Evolutionary conservation across 768 basidiomycete genomes (phyloP), one percentile per base, ranked within the genome.

Genomic region (Megacollybia marginata): DNA sequence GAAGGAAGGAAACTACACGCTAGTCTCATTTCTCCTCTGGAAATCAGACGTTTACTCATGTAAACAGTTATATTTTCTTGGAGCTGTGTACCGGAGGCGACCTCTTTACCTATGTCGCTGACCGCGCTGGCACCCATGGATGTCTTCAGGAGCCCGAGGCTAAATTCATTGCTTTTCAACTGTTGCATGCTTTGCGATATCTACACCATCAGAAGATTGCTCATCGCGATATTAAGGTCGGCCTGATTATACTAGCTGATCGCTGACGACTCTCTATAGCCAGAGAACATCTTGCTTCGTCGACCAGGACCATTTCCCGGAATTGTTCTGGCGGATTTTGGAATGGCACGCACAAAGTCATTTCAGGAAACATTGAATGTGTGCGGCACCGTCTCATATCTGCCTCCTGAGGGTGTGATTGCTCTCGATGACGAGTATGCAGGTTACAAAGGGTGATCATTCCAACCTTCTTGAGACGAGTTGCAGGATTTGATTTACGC

Each of bases 51-150:
- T 28, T 28, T 28, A 28, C 23, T 28, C 23, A 28, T 28, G 4
- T 28, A 6, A 28, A 6, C 23, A 87, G 84, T 28, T 84, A 90
- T 62, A 87, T 92, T 40, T 90, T 92, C 65, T 79, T 92, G 33
- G 84, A 92, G 63, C 71, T 92, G 8, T 90, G 86, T 57, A 90
- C 88, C 0, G 88, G 89, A 9, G 89, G 88, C 19, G 89, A 92
- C 59, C 74, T 92, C n/a, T 91, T 91, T 63, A 87, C 86, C 2
- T 90, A 91, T 63, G 85, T 92, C 54, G 80, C 79, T 13, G 80
- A 73, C 49, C 75, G 80, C 52, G 67, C 74, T 15, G 74, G 76
- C 20, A 69, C 66, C 33, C 68, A 69, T 20, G 60, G 65, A 50
- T 76, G 71, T 49, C 70, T 92, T 15, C 81, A 80, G 53, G 86